Conservation (phyloP, 1,139 yeast species). For the Hyphopichia fennica region DNA sequence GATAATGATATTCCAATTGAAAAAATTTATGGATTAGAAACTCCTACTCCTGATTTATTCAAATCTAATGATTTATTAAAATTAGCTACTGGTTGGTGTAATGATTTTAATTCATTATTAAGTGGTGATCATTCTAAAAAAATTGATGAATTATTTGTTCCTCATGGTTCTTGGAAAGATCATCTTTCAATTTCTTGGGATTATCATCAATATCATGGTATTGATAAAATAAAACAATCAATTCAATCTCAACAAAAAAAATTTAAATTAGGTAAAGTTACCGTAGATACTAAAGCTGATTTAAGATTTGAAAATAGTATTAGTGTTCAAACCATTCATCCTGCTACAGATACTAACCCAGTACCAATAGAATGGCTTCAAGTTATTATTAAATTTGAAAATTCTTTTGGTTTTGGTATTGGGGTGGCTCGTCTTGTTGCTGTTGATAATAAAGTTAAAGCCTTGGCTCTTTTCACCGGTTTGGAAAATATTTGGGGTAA, state of each 20-base stretch:
- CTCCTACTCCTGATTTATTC: slow-evolving; percentile 22
- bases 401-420: slow-evolving; percentile 30
- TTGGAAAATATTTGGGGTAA: slow-evolving; percentile 31
- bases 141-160: slow-evolving; percentile 15
- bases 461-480: slow-evolving; percentile 30
- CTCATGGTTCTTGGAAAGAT: slow-evolving; percentile 37
- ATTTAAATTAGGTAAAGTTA: slow-evolving; percentile 20
- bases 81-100: slow-evolving; percentile 25
- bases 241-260: slow-evolving; percentile 10
- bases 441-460: slow-evolving; percentile 26
- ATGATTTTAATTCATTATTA: slow-evolving; percentile 22
- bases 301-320: slow-evolving; percentile 25
- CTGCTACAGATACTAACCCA: slow-evolving; percentile 16
- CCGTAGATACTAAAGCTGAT: slow-evolving; percentile 25
- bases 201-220: slow-evolving; percentile 27
- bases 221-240: slow-evolving; percentile 19
- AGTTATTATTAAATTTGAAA: slow-evolving; percentile 25
- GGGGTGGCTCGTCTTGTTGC: slow-evolving; percentile 31
- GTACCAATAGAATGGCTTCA: slow-evolving; percentile 34
- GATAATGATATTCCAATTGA: slow-evolving; percentile 25
- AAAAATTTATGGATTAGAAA: slow-evolving; percentile 23
- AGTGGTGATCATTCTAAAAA: background rate
- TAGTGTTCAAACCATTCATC: slow-evolving; percentile 22
- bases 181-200: slow-evolving; percentile 31
- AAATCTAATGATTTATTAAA: slow-evolving; percentile 18